Base-by-base conservation (phyloP, 192 early-diverging fungal genomes). In the Dispira parvispora region DNA sequence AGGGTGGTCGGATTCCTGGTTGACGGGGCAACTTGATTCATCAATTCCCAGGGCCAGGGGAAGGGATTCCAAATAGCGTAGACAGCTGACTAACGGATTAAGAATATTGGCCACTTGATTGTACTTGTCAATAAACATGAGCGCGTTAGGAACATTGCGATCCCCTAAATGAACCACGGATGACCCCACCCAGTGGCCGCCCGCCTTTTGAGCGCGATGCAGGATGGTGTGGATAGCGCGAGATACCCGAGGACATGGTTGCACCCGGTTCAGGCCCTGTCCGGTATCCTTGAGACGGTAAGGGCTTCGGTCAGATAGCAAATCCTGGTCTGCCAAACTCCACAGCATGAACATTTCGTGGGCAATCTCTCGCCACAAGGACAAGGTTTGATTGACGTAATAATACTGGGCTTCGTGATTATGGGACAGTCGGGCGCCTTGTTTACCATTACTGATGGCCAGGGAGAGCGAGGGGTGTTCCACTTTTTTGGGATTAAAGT, bases 271-370 rank as follows among this genome's bases (percentile, higher is more conserved):
- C 66, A 98, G 71, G 11, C 96, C 96, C 74, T 99, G 96, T 11
- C 96, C 96, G 11, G 96, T 99, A 68, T 99, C 94, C 43, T 85
- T 74, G 60, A 99, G 78, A 12, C 91, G 79, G 79, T 99, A 99
- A 23, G 75, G 64, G 69, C 90, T 93, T 44, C 65, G 53, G 23
- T 65, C 57, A 11, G 69, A 64, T 56, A 99, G 71, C 70, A 99
- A 71, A 65, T 99, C 96, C 38, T 76, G 54, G 73, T 99, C 96
- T 8, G 96, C 83, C 20, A 92, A 68, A 53, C 75, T 77, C 94
- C 94, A 99, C 14, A 99, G 82, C 78, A 81, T 88, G 69, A 96
- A 99, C 92, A 97, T 97, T 67, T 97, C 92, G 73, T 98, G 86
- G 44, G 91, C 73, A 64, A 99, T 87, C 70, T 99, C 94, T 16